Evolutionary conservation across 352 stramenopile genomes (phyloP).

Genomic region (Globisporangium mamillatum): DNA sequence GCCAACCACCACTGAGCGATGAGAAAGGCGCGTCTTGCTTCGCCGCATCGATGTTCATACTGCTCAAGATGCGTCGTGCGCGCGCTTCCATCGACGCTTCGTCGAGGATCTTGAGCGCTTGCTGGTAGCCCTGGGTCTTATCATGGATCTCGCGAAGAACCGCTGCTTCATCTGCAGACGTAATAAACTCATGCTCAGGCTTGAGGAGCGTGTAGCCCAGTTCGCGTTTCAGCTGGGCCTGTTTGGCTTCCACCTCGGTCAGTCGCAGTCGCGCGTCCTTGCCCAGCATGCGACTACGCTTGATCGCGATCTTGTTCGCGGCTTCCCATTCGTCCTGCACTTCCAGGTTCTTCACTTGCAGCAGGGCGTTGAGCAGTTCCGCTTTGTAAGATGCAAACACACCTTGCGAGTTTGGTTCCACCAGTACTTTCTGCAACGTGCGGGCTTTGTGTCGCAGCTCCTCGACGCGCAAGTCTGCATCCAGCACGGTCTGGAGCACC

Average conservation of each 20-base stretch:
- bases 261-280: slow-evolving; percentile 49
- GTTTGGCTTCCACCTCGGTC: slow-evolving; percentile 37
- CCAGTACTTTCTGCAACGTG: slow-evolving; percentile 30
- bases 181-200: slow-evolving; percentile 27
- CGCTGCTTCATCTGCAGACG: slow-evolving; percentile 25
- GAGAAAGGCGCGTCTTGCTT: slow-evolving; percentile 74
- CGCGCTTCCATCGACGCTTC: slow-evolving; percentile 52
- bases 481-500: slow-evolving; percentile 45
- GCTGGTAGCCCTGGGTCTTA: slow-evolving; percentile 40
- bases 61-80: slow-evolving; percentile 42
- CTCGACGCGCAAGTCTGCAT: slow-evolving; percentile 38
- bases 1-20: slow-evolving; percentile 55
- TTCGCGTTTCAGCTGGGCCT: slow-evolving; percentile 25
- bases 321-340: slow-evolving; percentile 30
- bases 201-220: slow-evolving; percentile 23
- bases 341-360: slow-evolving; percentile 38
- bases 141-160: slow-evolving; percentile 42
- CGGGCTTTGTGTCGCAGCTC: slow-evolving; percentile 37
- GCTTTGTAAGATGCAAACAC: slow-evolving; percentile 35
- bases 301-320: slow-evolving; percentile 51
- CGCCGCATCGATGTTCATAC: slow-evolving; percentile 69
- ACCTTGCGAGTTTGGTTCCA: slow-evolving; percentile 11
- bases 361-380: slow-evolving; percentile 31
- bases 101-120: slow-evolving; percentile 42
- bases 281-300: slow-evolving; percentile 47